Evolutionary conservation across 2,329 filamentous ascomycete genomes (phyloP).

Genomic region (Alternaria infectoria): DNA sequence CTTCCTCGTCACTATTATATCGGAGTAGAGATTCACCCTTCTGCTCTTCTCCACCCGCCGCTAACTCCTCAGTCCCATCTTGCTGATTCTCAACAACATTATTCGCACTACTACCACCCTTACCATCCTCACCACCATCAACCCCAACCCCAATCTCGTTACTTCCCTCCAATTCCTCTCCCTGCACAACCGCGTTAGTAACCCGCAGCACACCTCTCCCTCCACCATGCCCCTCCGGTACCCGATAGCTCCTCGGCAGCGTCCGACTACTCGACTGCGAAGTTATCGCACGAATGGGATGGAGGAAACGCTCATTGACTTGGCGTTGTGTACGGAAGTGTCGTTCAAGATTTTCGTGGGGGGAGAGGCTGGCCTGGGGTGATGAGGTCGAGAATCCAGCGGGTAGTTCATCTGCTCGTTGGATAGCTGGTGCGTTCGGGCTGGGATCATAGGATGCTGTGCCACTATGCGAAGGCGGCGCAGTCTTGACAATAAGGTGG

Average conservation of each 20-base stretch:
- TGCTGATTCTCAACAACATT: too few species aligned
- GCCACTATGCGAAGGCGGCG: too few species aligned
- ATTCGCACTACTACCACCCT: too few species aligned
- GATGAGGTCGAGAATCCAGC: neutral
- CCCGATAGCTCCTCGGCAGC: conserved; percentile 1
- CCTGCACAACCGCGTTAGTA: neutral
- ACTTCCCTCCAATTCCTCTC: neutral
- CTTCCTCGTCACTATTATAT: too few species aligned
- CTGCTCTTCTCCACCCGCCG: too few species aligned
- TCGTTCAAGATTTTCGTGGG: neutral
- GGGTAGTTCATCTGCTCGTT: neutral
- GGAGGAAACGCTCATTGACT: neutral
- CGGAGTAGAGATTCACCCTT: too few species aligned
- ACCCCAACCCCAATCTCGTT: neutral
- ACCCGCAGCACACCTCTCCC: neutral
- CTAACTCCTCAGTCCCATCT: too few species aligned
- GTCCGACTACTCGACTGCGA: conserved; percentile 1
- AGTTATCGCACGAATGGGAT: neutral
- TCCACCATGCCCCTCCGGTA: neutral
- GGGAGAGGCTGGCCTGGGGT: neutral
- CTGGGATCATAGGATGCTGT: too few species aligned
- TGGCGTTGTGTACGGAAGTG: neutral
- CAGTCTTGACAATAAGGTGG: too few species aligned
- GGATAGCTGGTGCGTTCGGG: too few species aligned
- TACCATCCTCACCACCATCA: neutral